Evolutionary conservation across 1,139 yeast species (phyloP).

Genomic region (Kluyveromyces sp.): DNA sequence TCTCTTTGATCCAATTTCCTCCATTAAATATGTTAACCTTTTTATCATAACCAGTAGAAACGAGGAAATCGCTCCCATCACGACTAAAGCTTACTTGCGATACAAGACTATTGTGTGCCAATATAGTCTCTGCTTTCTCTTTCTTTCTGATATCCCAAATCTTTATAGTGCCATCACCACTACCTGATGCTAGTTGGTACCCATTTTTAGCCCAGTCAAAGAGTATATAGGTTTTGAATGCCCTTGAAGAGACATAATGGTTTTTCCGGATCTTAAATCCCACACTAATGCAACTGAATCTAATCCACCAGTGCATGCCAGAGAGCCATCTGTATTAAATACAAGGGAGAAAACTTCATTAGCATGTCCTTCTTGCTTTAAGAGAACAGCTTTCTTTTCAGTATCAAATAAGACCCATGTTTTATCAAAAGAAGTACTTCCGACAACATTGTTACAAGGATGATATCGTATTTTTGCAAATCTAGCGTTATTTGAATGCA

Average conservation of each 20-base stretch:
- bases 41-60: slow-evolving; percentile 67
- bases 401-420: slow-evolving; percentile 92
- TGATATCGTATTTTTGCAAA: slow-evolving; percentile 61
- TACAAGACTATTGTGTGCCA: slow-evolving; percentile 71
- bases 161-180: slow-evolving; percentile 74
- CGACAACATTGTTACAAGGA: slow-evolving; percentile 49
- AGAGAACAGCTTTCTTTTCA: slow-evolving; percentile 38
- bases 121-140: slow-evolving; percentile 43
- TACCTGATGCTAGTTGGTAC: slow-evolving; percentile 67
- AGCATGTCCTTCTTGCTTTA: slow-evolving; percentile 79
- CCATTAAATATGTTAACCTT: slow-evolving; percentile 55
- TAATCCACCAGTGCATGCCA: slow-evolving; percentile 69
- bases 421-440: slow-evolving; percentile 73
- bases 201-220: slow-evolving; percentile 77
- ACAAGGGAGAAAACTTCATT: slow-evolving; percentile 59
- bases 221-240: slow-evolving; percentile 70
- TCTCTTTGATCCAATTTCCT: slow-evolving; percentile 62
- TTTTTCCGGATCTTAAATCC: slow-evolving; percentile 79
- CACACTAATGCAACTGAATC: slow-evolving; percentile 72
- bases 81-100: slow-evolving; percentile 55
- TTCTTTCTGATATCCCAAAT: slow-evolving; percentile 75
- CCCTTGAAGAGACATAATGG: slow-evolving; percentile 50
- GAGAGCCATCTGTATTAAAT: slow-evolving; percentile 72
- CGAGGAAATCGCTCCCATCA: slow-evolving; percentile 43
- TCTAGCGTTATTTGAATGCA: slow-evolving; percentile 43